Percentiles rank a stretch among this genome's conserved stretches.
Evolutionary conservation across 2,329 filamentous ascomycete genomes (phyloP).

Genomic region (Penicillium sp.): DNA sequence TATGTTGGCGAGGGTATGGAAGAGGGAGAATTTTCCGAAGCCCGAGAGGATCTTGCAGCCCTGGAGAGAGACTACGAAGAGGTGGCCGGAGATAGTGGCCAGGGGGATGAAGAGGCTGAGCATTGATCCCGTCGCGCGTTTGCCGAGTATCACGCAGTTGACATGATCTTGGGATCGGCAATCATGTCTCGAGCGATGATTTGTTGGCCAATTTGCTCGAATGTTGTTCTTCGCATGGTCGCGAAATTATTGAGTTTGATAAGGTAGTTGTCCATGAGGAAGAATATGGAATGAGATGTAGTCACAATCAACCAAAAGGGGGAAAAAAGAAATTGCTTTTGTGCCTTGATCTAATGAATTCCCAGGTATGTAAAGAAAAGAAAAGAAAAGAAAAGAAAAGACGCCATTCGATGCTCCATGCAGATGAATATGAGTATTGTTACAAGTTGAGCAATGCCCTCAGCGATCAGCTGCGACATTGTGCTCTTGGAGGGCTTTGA

Average conservation of each 20-base stretch:
- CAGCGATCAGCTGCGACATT: constrained; percentile 23
- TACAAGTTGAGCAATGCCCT: neutral
- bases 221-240: no score
- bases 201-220: no score
- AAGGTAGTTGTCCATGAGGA: no score
- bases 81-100: constrained; percentile 58
- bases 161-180: neutral
- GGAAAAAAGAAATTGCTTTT: neutral
- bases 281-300: no score
- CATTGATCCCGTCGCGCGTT: neutral
- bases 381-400: neutral
- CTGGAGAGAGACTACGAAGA: constrained; percentile 87
- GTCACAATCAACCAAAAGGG: neutral
- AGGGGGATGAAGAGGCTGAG: neutral
- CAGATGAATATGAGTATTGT: neutral
- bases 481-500: constrained; percentile 59
- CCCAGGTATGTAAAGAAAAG: neutral
- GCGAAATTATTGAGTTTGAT: no score
- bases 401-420: constrained; percentile 10
- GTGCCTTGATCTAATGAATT: neutral
- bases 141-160: neutral
- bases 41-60: constrained; percentile 80
- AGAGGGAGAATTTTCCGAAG: constrained; percentile 86
- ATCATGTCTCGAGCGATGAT: neutral
- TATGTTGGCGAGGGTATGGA: constrained; percentile 90